Evolutionary conservation across 2,329 filamentous ascomycete species (phyloP), one percentile per base, ranked within the genome.

Genomic region (Colletotrichum sp.): DNA sequence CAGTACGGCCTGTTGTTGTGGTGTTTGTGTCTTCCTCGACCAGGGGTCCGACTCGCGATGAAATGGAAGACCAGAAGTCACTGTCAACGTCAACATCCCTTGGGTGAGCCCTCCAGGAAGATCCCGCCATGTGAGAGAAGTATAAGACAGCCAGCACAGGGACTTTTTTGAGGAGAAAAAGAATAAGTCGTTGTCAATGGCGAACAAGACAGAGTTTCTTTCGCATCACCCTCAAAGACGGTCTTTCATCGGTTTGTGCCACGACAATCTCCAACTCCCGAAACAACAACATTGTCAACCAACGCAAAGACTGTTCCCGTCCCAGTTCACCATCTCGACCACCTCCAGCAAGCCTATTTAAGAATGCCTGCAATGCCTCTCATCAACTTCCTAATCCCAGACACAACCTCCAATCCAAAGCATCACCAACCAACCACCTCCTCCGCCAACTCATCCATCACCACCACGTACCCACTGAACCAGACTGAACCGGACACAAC

Each of bases 1-100:
- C 10, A 48, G 18, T 48, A 13, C 0, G 0, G 6, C n/a, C n/a
- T n/a, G n/a, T n/a, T n/a, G n/a, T n/a, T 4, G 0, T 21, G n/a
- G 6, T 21, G 43, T 48, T 48, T 12, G 43, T 21, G n/a, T 48
- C 7, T 13, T 3, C 18, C 0, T 21, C 43, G 10, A 21, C 1
- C 43, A 48, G 18, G 3, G 12, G 9, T 2, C 2, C 18, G 18
- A 48, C 18, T 13, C 6, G n/a, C 3, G 6, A 48, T 48, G 43
- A 4, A 4, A 1, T 21, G 6, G 3, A 5, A 21, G 5, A 48
- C 6, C 1, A 10, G 43, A 13, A 13, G 16, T 7, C n/a, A 48
- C 18, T 6, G n/a, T 48, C 43, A 48, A n/a, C n/a, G n/a, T n/a
- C n/a, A n/a, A n/a, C n/a, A n/a, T n/a, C n/a, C n/a, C n/a, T n/a